Evolutionary conservation across 2,329 filamentous ascomycete genomes (phyloP), one percentile per base, ranked within the genome.

Genomic region (Talaromyces sp.): DNA sequence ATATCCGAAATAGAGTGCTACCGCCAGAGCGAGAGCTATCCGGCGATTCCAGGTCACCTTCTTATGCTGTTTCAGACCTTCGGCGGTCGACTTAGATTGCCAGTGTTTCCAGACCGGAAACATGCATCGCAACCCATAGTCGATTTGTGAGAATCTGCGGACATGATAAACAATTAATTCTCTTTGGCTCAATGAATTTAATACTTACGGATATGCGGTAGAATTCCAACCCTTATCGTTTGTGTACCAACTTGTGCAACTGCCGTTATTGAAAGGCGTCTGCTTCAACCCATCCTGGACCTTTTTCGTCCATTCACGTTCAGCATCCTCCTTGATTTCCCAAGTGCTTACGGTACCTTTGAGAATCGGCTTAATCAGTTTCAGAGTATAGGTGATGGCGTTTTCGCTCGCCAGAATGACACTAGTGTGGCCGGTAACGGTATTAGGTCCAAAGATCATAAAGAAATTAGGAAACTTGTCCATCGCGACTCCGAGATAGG

Each of bases 391-490:
- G 66, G 87, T 85, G 68, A 88, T 78, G 71, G 83, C 83, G 71
- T 89, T 89, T 69, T 90, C 87, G 3, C 80, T 79, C 0, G 86
- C 84, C 70, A 89, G 80, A 54, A 89, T 82, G 10, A 87, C 84
- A 13, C 83, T 86, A 0, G 81, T 84, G 72, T 90, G 87, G 0
- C 87, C 88, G 0, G 87, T 89, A 0, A 79, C 80, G 0, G 86
- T 84, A 70, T 90, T 90, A 0, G 87, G 87, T 0, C 87, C 87
- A 47, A 87, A 82, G 0, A 89, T 74, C 64, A 88, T 79, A 75
- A 89, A 89, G 70, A 89, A 86, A 70, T 90, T 90, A 2, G 87
- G 87, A 70, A 88, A 89, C 0, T 83, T 84, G 68, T 84, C 84
- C 73, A 89, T 77, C 1, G 83, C 81, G 1, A 83, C 83, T 25